Percentiles rank a stretch among this genome's conserved stretches.
These are phyloP conservation scores for Paraconiothyrium sp. DNA, from an alignment of 2,329 filamentous ascomycete species.

Conservation along the genomic window DNA sequence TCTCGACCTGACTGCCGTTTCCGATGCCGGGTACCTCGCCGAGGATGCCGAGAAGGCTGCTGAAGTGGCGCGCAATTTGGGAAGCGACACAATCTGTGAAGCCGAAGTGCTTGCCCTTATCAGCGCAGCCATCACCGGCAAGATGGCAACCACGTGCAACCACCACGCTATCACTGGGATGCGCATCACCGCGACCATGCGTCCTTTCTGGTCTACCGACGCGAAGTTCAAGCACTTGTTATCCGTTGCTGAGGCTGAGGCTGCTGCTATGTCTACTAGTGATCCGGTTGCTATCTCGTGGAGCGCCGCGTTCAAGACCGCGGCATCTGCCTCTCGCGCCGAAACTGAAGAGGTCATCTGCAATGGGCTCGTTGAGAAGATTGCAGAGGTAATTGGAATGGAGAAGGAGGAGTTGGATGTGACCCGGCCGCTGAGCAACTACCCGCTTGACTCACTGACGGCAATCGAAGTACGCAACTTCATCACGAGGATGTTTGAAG, in stretches of 20 bases:
- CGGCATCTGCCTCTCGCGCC: conserved; percentile 19
- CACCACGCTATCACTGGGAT: conserved; percentile 42
- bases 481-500: conserved; percentile 53
- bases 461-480: conserved; percentile 46
- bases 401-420: conserved; percentile 38
- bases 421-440: conserved; percentile 31
- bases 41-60: conserved; percentile 34
- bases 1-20: conserved; percentile 37
- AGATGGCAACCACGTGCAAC: conserved; percentile 30
- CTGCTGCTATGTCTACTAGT: conserved; percentile 14
- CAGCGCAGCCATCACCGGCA: conserved; percentile 32
- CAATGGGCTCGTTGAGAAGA: conserved; percentile 36
- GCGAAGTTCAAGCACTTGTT: conserved; percentile 38
- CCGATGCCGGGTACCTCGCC: conserved; percentile 37
- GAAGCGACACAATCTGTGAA: conserved; percentile 36
- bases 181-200: conserved; percentile 32
- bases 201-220: conserved; percentile 40
- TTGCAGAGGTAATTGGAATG: conserved; percentile 35
- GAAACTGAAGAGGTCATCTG: conserved; percentile 37
- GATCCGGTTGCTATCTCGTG: conserved; percentile 29
- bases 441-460: conserved; percentile 39
- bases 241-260: conserved; percentile 31
- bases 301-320: conserved; percentile 35
- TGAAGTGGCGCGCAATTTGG: conserved; percentile 37
- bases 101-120: conserved; percentile 39